These are phyloP conservation scores for Suillus paluster DNA, from an alignment of 768 basidiomycete species.

Conservation along the genomic window DNA sequence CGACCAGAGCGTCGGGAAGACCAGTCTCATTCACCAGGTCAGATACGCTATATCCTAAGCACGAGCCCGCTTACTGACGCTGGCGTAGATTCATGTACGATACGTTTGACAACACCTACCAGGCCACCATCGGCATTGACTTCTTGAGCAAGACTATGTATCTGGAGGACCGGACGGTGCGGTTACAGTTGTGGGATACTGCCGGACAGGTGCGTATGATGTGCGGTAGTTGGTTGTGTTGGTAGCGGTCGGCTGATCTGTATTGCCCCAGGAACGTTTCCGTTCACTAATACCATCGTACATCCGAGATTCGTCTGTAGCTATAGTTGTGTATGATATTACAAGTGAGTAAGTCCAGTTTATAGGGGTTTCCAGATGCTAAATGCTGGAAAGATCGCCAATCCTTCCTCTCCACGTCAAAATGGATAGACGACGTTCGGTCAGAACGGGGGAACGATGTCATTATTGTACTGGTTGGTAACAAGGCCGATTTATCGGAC, in stretches of 20 bases:
- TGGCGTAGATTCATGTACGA: slow-evolving; percentile 92
- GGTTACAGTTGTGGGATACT: slow-evolving; percentile 98
- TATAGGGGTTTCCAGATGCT: slow-evolving; percentile 10
- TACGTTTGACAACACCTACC: slow-evolving; percentile 99
- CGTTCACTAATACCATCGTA: slow-evolving; percentile 97
- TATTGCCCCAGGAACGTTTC: slow-evolving; percentile 80
- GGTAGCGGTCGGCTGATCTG: slow-evolving; percentile 9
- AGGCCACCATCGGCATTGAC: slow-evolving; percentile 97
- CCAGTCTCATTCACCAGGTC: slow-evolving; percentile 96
- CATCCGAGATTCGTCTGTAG: slow-evolving; percentile 98
- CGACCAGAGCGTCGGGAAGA: slow-evolving; percentile 98
- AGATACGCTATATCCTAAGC: slow-evolving; percentile 24
- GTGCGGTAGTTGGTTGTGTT: not conserved
- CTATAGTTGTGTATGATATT: slow-evolving; percentile 98
- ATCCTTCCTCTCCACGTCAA: slow-evolving; percentile 97
- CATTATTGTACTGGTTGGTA: slow-evolving; percentile 97
- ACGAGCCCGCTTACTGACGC: not conserved
- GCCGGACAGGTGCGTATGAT: slow-evolving; percentile 76
- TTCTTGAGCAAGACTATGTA: slow-evolving; percentile 99
- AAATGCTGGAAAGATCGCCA: slow-evolving; percentile 69
- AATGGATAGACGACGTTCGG: slow-evolving; percentile 99
- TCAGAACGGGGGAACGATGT: slow-evolving; percentile 98
- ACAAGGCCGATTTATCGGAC: slow-evolving; percentile 98
- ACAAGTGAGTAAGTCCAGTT: slow-evolving; percentile 69
- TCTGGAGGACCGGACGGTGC: slow-evolving; percentile 95